phyloP scores from a whole-genome alignment of 2,329 filamentous ascomycete genomes.

The Fusarium udum region DNA sequence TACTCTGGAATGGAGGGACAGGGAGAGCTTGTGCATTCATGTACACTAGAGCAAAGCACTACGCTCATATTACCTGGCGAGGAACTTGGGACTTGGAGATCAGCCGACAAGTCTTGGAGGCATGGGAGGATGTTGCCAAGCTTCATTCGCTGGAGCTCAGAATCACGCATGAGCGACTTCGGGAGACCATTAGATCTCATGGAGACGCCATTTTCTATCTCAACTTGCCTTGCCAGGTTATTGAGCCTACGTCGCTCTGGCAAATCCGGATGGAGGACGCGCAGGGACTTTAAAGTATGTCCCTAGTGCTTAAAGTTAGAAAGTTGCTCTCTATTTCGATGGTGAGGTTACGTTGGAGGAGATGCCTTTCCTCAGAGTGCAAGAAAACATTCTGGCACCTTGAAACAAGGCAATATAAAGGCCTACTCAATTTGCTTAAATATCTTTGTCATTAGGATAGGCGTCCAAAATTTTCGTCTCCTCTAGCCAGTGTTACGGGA shows the following conservation, averaged over 20 bases:
- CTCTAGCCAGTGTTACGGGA: neutral
- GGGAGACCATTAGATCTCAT: neutral
- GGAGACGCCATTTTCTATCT: conserved; percentile 24
- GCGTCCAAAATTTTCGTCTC: neutral
- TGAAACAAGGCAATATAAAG: neutral
- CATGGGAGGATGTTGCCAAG: neutral
- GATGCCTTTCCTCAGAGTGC: neutral
- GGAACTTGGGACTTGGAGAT: conserved; percentile 1
- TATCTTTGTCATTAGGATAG: neutral
- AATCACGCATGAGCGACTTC: neutral
- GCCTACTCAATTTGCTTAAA: neutral
- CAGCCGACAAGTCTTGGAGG: neutral
- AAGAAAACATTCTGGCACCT: neutral
- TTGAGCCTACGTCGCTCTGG: conserved; percentile 9
- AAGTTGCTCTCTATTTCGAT: neutral
- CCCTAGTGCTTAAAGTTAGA: neutral
- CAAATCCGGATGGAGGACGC: neutral
- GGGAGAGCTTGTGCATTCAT: neutral
- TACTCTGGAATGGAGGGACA: neutral
- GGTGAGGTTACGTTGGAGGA: too few relatives aligned
- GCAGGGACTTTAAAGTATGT: neutral
- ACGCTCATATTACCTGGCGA: neutral
- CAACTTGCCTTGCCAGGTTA: conserved; percentile 2
- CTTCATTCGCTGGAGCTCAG: neutral
- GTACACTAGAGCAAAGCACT: neutral